Conservation (phyloP, 805 yeast species). For the Blastobotrys attinorum region DNA sequence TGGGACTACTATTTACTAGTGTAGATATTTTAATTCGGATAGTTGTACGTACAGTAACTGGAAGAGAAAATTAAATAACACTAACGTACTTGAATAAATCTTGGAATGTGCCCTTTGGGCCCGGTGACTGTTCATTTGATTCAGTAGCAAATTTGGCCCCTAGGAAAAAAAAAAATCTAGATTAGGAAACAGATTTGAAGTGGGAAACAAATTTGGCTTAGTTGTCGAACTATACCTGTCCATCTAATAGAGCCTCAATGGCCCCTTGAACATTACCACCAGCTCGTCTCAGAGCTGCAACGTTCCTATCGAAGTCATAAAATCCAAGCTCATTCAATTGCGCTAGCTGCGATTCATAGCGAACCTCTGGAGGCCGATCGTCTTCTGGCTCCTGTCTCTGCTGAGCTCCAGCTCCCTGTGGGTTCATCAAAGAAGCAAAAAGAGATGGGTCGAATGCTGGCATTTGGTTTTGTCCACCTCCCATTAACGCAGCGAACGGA, state of each 20-base stretch:
- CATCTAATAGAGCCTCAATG: conserved; percentile 71
- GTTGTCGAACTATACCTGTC: conserved; percentile 36
- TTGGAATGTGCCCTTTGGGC: too few species aligned
- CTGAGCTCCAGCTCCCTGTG: conserved; percentile 16
- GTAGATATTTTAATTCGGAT: too few species aligned
- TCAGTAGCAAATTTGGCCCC: too few species aligned
- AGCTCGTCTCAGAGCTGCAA: conserved; percentile 83
- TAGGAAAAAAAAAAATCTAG: too few species aligned
- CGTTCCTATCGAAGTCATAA: conserved; percentile 85
- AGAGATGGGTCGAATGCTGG: conserved; percentile 12
- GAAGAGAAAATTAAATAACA: too few species aligned
- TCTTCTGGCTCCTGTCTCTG: conserved; percentile 40
- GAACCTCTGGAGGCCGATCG: conserved; percentile 71
- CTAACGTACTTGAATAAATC: too few species aligned
- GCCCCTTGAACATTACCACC: conserved; percentile 99
- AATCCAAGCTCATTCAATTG: conserved; percentile 82
- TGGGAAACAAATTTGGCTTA: too few species aligned
- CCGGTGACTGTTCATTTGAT: too few species aligned
- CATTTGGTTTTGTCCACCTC: conserved; percentile 24
- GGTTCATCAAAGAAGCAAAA: conserved; percentile 10
- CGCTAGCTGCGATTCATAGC: conserved; percentile 61
- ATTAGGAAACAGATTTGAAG: too few species aligned
- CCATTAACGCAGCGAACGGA: conserved; percentile 39
- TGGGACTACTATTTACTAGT: too few species aligned
- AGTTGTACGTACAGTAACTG: too few species aligned